Base-by-base conservation (phyloP, 2,329 filamentous ascomycete species). In the Scedosporium minutisporum region DNA sequence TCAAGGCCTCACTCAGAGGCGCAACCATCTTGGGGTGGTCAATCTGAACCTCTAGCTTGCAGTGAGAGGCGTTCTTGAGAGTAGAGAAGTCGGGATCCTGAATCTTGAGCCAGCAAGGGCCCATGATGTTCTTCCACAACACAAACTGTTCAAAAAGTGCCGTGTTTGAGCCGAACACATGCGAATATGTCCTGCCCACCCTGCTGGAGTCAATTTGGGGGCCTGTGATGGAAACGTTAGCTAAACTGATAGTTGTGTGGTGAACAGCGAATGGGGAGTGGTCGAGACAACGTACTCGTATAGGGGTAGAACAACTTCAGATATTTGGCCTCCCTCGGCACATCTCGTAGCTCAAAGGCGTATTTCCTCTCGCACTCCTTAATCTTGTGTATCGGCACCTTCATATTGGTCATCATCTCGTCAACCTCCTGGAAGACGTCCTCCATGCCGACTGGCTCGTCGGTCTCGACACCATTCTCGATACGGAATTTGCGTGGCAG, bases 91-190 rank as follows among this genome's bases (percentile, higher is more conserved):
- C 87, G 33, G 90, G 90, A 67, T 89, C 88, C 67, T 92, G 84
- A 62, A 99, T 95, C 71, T 88, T 93, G 57, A 99, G 83, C 95
- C 95, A 99, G 73, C 95, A 97, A 33, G 95, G 95, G 1, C 95
- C 95, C 93, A 97, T 99, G 68, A 99, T 90, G 71, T 96, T 96
- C 77, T 97, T 97, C 90, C 93, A 97, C 4, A 99, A 82, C 21
- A 99, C 95, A 71, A 99, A 99, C 69, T 99, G 95, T 75, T 99
- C 95, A 69, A 99, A 99, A 0, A 99, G 81, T 1, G 91, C 87
- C 0, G 95, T 99, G 73, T 95, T 96, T 63, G 89, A 89, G 29
- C 96, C 95, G 68, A 99, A 99, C 25, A 96, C 88, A 67, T 91
- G 90, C 1, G 93, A 97, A 71, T 93, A 99, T 0, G 95, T 97